Percentiles rank a stretch among this genome's conserved stretches.
These are phyloP conservation scores for Hypoxylon sp. DNA, from an alignment of 2,329 filamentous ascomycete genomes.

Conservation along the genomic window DNA sequence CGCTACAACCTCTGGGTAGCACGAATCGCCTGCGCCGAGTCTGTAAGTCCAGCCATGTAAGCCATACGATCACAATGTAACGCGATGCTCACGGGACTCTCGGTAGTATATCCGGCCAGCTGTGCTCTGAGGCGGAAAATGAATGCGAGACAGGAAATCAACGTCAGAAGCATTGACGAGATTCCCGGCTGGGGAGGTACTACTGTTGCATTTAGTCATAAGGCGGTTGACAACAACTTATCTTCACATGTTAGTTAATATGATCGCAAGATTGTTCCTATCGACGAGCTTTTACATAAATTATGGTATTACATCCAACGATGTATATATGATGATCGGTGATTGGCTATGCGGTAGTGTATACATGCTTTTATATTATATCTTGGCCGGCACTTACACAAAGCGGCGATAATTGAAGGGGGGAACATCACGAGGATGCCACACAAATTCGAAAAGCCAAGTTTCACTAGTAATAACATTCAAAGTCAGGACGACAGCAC, in stretches of 20 bases:
- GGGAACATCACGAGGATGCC: not conserved
- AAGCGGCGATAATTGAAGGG: not conserved
- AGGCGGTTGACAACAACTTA: not conserved
- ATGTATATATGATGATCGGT: not conserved
- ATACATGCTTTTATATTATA: not conserved
- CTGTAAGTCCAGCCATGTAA: constrained; percentile 13
- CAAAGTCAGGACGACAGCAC: not conserved
- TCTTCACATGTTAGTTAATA: not conserved
- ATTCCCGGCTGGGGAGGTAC: constrained; percentile 12
- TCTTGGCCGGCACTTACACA: constrained; percentile 6
- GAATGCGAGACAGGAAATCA: constrained; percentile 25
- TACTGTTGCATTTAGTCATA: not conserved
- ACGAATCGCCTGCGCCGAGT: constrained; percentile 21
- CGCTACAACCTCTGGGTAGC: constrained; percentile 12
- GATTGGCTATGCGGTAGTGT: not conserved
- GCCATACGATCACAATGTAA: not conserved
- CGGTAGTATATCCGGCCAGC: constrained; percentile 26
- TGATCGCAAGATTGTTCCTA: not conserved
- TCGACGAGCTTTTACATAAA: constrained; percentile 1
- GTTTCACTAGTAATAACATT: not conserved
- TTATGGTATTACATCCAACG: not conserved
- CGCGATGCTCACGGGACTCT: constrained; percentile 8
- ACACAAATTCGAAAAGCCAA: not conserved
- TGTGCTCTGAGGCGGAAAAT: constrained; percentile 25
- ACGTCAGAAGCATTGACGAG: constrained; percentile 18